A percentile compares a stretch with the other conserved stretches of the same genome.
Conservation (phyloP, 176 grass and related monocot genomes). For the Aegilops sharonensis region DNA sequence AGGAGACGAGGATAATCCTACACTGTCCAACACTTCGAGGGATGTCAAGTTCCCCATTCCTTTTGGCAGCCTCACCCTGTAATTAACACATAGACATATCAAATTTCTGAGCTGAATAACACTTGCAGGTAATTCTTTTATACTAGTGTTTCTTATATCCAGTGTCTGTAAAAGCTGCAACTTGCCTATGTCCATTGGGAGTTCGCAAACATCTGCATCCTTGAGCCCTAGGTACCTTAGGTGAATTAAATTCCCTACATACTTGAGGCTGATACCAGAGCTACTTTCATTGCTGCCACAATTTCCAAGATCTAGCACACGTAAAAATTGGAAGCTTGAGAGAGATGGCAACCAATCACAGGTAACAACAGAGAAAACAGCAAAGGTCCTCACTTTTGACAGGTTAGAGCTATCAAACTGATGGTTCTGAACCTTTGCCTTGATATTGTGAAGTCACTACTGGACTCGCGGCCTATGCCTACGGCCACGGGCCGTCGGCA, state of each 20-base stretch:
- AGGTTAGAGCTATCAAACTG: no score
- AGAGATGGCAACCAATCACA: no score
- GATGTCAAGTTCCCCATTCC: neutral
- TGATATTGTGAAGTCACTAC: no score
- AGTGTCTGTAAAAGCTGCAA: neutral
- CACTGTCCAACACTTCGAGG: neutral
- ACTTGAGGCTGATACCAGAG: no score
- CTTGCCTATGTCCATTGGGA: neutral
- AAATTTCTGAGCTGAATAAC: neutral
- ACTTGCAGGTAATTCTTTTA: neutral
- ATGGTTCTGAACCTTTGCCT: no score
- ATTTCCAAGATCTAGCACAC: no score
- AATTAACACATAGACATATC: neutral
- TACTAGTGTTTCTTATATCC: neutral
- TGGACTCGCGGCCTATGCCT: no score
- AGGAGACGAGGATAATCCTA: neutral
- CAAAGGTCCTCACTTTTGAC: no score
- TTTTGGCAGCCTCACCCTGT: neutral
- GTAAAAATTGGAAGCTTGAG: no score
- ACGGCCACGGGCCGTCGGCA: no score
- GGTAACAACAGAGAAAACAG: no score
- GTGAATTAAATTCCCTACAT: neutral
- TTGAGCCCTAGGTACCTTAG: neutral
- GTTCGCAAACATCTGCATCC: neutral
- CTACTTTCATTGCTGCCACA: no score